Conservation (phyloP, 345 rosid species). For the Syzygium grande region DNA sequence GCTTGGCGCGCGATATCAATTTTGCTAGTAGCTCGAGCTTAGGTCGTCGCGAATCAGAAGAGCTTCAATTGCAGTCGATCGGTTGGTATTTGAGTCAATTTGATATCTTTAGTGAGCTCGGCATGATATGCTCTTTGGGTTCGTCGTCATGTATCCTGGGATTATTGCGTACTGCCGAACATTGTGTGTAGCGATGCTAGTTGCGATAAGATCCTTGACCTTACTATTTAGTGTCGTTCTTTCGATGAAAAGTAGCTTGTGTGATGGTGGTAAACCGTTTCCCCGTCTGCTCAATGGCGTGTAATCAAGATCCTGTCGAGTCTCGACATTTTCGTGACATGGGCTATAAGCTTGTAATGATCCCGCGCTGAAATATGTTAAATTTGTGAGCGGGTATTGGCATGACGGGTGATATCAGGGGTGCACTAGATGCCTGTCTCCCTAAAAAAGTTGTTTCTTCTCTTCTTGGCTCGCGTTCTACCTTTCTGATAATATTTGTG, state of each 20-base stretch:
- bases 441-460: not conserved
- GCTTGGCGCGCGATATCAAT: not conserved
- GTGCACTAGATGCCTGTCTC: not conserved
- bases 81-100: not conserved
- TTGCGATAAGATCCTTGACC: not conserved
- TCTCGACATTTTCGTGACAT: not conserved
- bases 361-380: not conserved
- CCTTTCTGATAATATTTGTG: not conserved
- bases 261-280: not conserved
- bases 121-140: not conserved
- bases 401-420: not conserved
- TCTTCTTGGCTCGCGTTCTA: not conserved
- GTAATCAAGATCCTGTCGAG: not conserved
- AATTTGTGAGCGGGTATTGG: not conserved
- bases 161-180: not conserved
- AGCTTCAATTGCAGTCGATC: not conserved
- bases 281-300: not conserved
- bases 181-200: not conserved
- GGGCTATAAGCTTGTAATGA: not conserved
- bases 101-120: not conserved
- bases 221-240: not conserved
- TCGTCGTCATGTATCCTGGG: not conserved
- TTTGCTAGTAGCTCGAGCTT: not conserved
- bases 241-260: not conserved
- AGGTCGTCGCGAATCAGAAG: not conserved